Evolutionary conservation across 257 asterid genomes (phyloP), one percentile per base, ranked within the genome.

Genomic region (Lycium ferocissimum): DNA sequence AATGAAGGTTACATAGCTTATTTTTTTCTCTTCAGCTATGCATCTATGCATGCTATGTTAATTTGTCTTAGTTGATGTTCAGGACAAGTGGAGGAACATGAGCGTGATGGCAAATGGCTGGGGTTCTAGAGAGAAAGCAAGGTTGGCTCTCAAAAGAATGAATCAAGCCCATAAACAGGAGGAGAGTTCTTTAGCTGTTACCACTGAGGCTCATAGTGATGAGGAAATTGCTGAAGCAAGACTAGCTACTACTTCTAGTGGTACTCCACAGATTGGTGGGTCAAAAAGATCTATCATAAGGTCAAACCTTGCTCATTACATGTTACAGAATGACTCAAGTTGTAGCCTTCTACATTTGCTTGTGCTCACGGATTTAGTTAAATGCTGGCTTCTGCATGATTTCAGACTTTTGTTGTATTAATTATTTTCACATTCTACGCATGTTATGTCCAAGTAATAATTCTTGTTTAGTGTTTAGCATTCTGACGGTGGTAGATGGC

Each of bases 31-130:
- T 35, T 40, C 26, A 9, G 40, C n/a, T 51, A 49, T 76, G 7
- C 51, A 35, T 9, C 11, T 67, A 37, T 83, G 85, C 67, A 66
- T 67, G 79, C 79, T 51, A 45, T 18, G 33, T 56, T 63, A 66
- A 84, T 70, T 83, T 83, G 56, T 88, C 80, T 88, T 81, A 79
- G 83, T 84, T 79, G 79, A 76, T 84, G 85, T 83, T 84, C 86
- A 96, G 99, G 99, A 96, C 87, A 96, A 96, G 89, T 96, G 99
- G 99, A 91, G 98, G 93, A 96, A 96, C 91, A 91, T 96, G 97
- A 93, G 98, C 89, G 98, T 96, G 79, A 94, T 94, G 95, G 95
- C 98, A 14, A 96, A 92, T 67, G 98, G 98, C 73, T 92, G 93
- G 94, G 98, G 98, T 5, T 96, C 99, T 58, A 87, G 98, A 80